phyloP scores from a whole-genome alignment of 768 basidiomycete genomes.

The Amanita molliuscula region DNA sequence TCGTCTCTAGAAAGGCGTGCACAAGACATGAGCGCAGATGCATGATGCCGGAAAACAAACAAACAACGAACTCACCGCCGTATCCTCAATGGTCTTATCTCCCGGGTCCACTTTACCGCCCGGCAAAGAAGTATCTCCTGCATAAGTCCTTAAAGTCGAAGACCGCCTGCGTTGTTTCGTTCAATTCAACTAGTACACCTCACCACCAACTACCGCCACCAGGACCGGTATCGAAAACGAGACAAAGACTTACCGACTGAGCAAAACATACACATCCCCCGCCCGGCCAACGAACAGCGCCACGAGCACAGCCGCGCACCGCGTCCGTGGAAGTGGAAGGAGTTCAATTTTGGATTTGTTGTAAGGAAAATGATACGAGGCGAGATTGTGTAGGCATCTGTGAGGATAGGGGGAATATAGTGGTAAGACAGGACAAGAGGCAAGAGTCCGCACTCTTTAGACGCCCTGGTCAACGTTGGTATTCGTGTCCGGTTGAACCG shows the following conservation, averaged over 20 bases:
- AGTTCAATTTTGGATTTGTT: conserved; percentile 2
- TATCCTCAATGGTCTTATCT: conserved; percentile 65
- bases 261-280: conserved; percentile 77
- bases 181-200: neutral
- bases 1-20: conserved; percentile 40
- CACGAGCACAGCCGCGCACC: conserved; percentile 69
- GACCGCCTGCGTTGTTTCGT: conserved; percentile 45
- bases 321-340: conserved; percentile 37
- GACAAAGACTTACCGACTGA: conserved; percentile 52
- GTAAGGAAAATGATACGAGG: conserved; percentile 34
- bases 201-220: neutral
- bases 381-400: conserved; percentile 51
- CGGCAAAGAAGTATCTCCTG: conserved; percentile 83
- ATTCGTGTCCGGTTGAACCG: conserved; percentile 29
- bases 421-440: neutral
- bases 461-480: conserved; percentile 38
- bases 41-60: neutral
- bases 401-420: neutral
- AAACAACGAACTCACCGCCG: conserved; percentile 47
- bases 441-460: conserved; percentile 31
- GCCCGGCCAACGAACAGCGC: conserved; percentile 77
- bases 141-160: conserved; percentile 60
- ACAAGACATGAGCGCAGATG: neutral
- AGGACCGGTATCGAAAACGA: neutral
- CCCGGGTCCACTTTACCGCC: conserved; percentile 71